Conservation (phyloP, 139 green algal genomes). For the Spirogloea muscicola region DNA sequence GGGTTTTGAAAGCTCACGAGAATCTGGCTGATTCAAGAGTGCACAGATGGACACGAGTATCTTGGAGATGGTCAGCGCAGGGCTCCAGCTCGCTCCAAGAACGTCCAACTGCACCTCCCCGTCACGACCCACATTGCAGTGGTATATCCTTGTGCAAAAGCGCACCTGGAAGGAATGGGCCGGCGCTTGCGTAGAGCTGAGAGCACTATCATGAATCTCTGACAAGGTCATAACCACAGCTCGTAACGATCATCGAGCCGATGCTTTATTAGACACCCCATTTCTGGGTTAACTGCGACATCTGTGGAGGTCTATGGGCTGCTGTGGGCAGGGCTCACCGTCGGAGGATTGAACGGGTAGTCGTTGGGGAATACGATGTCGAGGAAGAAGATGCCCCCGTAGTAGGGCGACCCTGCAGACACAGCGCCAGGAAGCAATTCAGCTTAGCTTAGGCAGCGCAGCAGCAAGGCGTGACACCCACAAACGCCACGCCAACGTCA, state of each 20-base stretch:
- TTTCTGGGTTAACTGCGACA: too few species aligned
- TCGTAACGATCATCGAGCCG: too few species aligned
- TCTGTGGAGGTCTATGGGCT: too few species aligned
- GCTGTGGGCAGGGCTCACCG: too few species aligned
- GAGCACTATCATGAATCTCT: too few species aligned
- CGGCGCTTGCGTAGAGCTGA: too few species aligned
- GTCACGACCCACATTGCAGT: constrained; percentile 95
- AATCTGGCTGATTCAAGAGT: constrained; percentile 71
- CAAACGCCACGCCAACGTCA: too few species aligned
- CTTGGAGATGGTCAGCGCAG: constrained; percentile 94
- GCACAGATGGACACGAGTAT: constrained; percentile 96
- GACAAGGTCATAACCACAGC: too few species aligned
- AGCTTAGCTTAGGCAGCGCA: too few species aligned
- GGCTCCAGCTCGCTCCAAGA: constrained; percentile 98
- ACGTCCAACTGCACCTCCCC: constrained; percentile 97
- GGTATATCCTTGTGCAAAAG: constrained; percentile 72
- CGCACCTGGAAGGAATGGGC: constrained; percentile 16
- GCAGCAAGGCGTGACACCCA: too few species aligned
- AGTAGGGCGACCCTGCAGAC: constrained; percentile 75
- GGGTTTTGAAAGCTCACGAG: constrained; percentile 64
- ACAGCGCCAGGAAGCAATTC: too few species aligned
- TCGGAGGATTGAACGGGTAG: constrained; percentile 92
- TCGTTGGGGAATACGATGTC: constrained; percentile 93
- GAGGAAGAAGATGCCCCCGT: constrained; percentile 88
- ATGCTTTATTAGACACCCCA: too few species aligned